A percentile compares a stretch with the other conserved stretches of the same genome.
Evolutionary conservation across 768 basidiomycete species (phyloP).

Genomic region (Chlorophyllum brunneum): DNA sequence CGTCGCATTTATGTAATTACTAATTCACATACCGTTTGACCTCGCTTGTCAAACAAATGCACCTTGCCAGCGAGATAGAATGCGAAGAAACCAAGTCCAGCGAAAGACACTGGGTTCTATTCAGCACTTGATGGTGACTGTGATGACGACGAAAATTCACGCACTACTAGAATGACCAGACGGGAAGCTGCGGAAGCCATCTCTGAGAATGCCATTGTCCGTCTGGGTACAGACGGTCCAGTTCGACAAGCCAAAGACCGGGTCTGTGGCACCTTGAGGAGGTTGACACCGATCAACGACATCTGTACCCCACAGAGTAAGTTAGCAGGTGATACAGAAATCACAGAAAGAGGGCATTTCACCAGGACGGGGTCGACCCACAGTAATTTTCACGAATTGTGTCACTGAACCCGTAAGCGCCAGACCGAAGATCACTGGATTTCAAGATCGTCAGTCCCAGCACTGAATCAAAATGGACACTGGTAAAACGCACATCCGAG

Average conservation of each 20-base stretch:
- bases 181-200: conserved; percentile 91
- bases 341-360: not conserved
- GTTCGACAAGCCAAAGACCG: conserved; percentile 69
- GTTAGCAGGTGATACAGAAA: not conserved
- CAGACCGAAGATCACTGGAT: conserved; percentile 65
- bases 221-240: conserved; percentile 78
- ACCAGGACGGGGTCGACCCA: conserved; percentile 90
- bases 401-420: conserved; percentile 78
- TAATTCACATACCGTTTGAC: conserved; percentile 52
- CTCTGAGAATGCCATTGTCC: conserved; percentile 50
- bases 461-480: not conserved
- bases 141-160: conserved; percentile 22
- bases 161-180: conserved; percentile 87
- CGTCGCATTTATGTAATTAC: not conserved
- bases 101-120: conserved; percentile 93
- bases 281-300: conserved; percentile 73
- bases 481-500: conserved; percentile 33
- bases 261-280: conserved; percentile 55
- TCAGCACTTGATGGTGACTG: conserved; percentile 2
- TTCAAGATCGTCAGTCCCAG: conserved; percentile 10
- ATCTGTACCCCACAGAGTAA: conserved; percentile 36
- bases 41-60: conserved; percentile 81
- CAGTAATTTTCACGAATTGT: conserved; percentile 80
- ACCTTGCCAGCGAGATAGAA: conserved; percentile 91
- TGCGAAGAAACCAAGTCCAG: conserved; percentile 85